Evolutionary conservation across 192 early-diverging fungal genomes (phyloP).

Genomic region (Backusella circina): DNA sequence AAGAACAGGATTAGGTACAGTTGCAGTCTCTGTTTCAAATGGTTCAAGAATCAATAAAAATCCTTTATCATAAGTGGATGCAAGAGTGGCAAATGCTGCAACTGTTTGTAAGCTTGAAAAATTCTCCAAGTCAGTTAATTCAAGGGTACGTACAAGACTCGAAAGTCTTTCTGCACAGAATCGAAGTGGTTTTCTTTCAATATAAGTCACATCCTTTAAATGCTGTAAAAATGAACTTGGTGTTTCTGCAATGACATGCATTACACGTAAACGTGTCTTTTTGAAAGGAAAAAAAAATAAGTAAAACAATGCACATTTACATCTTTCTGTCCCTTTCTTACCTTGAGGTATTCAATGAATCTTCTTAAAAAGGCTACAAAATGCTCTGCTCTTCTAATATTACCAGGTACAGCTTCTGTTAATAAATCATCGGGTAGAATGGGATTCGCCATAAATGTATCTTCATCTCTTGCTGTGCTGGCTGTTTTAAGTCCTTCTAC

Average conservation of each 20-base stretch:
- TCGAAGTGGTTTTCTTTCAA: slow-evolving; percentile 91
- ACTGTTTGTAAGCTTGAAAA: slow-evolving; percentile 79
- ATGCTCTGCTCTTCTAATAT: slow-evolving; percentile 96
- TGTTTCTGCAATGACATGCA: slow-evolving; percentile 97
- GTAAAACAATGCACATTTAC: background rate
- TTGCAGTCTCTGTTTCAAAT: slow-evolving; percentile 89
- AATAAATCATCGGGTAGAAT: slow-evolving; percentile 92
- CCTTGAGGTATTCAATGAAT: slow-evolving; percentile 97
- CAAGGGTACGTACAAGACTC: slow-evolving; percentile 87
- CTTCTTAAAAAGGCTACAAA: slow-evolving; percentile 95
- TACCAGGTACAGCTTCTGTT: slow-evolving; percentile 93
- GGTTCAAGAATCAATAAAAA: slow-evolving; percentile 97
- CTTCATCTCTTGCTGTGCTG: slow-evolving; percentile 72
- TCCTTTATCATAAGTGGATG: slow-evolving; percentile 92
- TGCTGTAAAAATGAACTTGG: slow-evolving; percentile 92
- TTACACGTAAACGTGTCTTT: slow-evolving; percentile 88
- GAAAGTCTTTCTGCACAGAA: slow-evolving; percentile 93
- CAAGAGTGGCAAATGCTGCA: slow-evolving; percentile 91
- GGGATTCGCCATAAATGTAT: slow-evolving; percentile 90
- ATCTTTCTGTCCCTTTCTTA: slow-evolving; percentile 6
- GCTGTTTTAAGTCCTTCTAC: slow-evolving; percentile 86
- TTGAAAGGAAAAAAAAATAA: background rate
- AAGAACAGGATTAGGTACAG: slow-evolving; percentile 91
- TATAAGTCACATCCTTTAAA: slow-evolving; percentile 91
- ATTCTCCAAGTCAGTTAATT: slow-evolving; percentile 90